Conservation (phyloP, 2,329 filamentous ascomycete species). For the Fusarium subglutinans region DNA sequence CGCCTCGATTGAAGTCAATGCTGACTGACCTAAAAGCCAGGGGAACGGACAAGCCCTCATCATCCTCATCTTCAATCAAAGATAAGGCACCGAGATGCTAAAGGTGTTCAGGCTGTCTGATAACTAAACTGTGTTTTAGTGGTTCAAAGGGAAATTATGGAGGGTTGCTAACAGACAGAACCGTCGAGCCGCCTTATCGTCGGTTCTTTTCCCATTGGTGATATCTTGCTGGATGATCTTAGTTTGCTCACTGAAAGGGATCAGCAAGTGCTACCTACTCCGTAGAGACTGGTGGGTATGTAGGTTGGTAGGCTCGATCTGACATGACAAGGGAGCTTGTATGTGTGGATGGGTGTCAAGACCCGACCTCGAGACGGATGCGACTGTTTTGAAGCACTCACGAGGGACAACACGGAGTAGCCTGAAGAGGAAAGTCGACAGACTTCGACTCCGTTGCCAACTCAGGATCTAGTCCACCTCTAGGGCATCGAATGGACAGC, state of each 20-base stretch:
- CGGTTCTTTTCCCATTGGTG: not conserved
- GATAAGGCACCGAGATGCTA: constrained; percentile 31
- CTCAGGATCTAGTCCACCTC: not conserved
- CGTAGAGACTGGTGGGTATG: too few relatives aligned
- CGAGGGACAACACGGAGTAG: constrained; percentile 3
- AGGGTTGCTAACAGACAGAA: constrained; percentile 15
- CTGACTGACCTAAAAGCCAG: constrained; percentile 4
- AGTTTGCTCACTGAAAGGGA: not conserved
- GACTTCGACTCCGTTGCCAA: constrained; percentile 3
- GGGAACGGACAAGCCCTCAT: constrained; percentile 1
- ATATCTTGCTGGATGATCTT: not conserved
- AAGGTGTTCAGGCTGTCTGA: constrained; percentile 1
- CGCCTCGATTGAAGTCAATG: not conserved
- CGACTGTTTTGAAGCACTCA: not conserved
- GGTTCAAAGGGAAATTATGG: constrained; percentile 37
- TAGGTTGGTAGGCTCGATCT: not conserved
- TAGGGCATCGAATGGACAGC: not conserved
- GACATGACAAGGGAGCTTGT: constrained; percentile 2
- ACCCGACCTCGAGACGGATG: not conserved
- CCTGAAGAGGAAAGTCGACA: constrained; percentile 19
- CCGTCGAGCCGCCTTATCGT: constrained; percentile 31
- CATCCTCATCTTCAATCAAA: not conserved
- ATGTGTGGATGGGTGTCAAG: not conserved
- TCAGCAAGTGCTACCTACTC: not conserved
- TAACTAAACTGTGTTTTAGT: constrained; percentile 13